phyloP scores from a whole-genome alignment of 306 rosid genomes.

The Malus asiatica region DNA sequence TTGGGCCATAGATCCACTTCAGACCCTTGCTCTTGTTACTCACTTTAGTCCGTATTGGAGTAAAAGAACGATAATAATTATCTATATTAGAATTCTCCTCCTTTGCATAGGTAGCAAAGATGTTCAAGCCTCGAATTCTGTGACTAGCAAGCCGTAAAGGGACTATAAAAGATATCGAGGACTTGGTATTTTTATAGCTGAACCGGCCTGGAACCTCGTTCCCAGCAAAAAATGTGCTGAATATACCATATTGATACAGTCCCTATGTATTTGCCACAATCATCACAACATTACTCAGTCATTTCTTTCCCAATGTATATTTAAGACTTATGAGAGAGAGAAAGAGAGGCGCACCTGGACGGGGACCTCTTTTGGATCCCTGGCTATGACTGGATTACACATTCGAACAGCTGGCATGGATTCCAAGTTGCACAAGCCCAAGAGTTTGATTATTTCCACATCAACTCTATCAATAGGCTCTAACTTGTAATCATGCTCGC shows the following conservation, averaged over 20 bases:
- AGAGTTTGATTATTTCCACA: not conserved
- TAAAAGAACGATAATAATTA: fast-evolving
- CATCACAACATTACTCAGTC: too few species aligned
- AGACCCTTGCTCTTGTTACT: too few species aligned
- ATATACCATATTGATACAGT: not conserved
- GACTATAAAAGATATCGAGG: not conserved
- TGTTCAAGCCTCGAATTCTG: not conserved
- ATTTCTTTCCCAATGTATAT: too few species aligned
- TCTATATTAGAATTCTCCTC: not conserved
- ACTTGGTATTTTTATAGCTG: not conserved
- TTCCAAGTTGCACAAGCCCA: not conserved
- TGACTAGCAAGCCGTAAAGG: not conserved
- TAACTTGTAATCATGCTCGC: not conserved
- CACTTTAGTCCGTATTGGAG: not conserved
- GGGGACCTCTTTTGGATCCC: fast-evolving
- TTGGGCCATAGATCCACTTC: not conserved
- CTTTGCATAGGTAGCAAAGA: not conserved
- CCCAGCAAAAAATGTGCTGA: not conserved
- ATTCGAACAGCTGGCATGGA: not conserved
- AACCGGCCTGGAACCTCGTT: not conserved
- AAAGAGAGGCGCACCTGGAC: not conserved
- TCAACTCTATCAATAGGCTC: not conserved
- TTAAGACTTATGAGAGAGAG: not conserved
- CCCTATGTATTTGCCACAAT: not conserved
- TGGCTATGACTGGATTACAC: fast-evolving